Evolutionary conservation across 2,329 filamentous ascomycete genomes (phyloP), one percentile per base, ranked within the genome.

Genomic region (Nothomitra cinnamomea): DNA sequence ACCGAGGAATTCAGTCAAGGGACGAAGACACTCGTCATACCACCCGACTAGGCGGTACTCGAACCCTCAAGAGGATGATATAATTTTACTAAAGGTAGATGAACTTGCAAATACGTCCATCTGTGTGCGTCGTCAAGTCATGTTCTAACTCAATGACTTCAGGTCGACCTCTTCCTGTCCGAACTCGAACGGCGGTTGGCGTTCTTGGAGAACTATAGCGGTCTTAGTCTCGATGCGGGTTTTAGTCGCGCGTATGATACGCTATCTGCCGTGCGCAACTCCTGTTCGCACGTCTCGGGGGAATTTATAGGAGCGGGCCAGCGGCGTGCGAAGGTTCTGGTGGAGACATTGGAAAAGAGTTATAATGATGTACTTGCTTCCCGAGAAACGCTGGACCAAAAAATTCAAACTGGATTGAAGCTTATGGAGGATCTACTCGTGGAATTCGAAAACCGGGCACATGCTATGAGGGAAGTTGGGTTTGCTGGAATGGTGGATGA

Each of bases 271-370:
- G 89, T 98, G 24, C 82, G 89, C 57, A 82, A 87, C 59, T 80
- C 87, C 61, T 98, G 92, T 67, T 87, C 87, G 40, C 81, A 89
- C 58, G 88, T 90, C 19, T 94, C 89, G 0, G 90, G 87, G 57
- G 90, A 92, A 63, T 78, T 95, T 48, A 79, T 96, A 60, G 92
- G 88, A 54, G 86, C 85, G 38, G 89, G 92, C 21, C 82, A 86
- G 52, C 80, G 87, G 58, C 79, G 88, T 56, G 80, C 94, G 56
- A 85, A 87, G 58, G 79, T 96, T 55, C 82, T 96, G 71, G 87
- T 98, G 35, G 90, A 96, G 61, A 95, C 88, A 0, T 72, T 98
- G 13, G 92, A 98, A 66, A 76, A 77, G 25, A 78, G 86, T 58
- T 98, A 95, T 67, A 83, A 94, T 57, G 86, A 92, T 60, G 88